Percentiles rank a stretch among this genome's conserved stretches.
Evolutionary conservation across 495 filamentous ascomycete genomes (phyloP).

Genomic region (Penicillium fimorum): DNA sequence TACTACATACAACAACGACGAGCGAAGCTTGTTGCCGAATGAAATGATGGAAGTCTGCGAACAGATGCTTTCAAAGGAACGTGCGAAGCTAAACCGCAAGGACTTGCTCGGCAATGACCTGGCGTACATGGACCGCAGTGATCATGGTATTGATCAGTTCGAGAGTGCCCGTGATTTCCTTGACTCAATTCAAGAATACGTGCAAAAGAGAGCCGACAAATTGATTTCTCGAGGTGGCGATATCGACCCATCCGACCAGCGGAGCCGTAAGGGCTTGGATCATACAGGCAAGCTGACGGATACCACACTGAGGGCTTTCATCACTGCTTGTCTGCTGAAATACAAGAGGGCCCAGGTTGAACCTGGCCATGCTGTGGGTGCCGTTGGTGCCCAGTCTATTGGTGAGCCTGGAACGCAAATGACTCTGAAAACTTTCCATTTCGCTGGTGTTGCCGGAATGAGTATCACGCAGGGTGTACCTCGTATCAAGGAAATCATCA

Average conservation of each 20-base stretch:
- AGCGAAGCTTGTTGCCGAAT: slow-evolving; percentile 65
- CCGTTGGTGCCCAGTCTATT: slow-evolving; percentile 95
- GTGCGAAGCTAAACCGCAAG: slow-evolving; percentile 61
- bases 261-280: slow-evolving; percentile 51
- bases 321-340: slow-evolving; percentile 79
- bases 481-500: slow-evolving; percentile 99
- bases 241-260: slow-evolving; percentile 39
- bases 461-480: slow-evolving; percentile 98
- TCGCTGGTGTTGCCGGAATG: slow-evolving; percentile 98
- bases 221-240: slow-evolving; percentile 47
- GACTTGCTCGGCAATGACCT: slow-evolving; percentile 51
- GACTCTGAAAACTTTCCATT: slow-evolving; percentile 99
- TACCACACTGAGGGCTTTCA: slow-evolving; percentile 68
- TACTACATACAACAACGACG: slow-evolving; percentile 74
- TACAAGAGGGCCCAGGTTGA: slow-evolving; percentile 88
- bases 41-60: slow-evolving; percentile 68
- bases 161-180: slow-evolving; percentile 85
- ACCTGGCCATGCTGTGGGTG: slow-evolving; percentile 95
- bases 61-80: slow-evolving; percentile 61
- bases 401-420: slow-evolving; percentile 98
- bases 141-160: slow-evolving; percentile 72
- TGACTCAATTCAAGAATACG: slow-evolving; percentile 67
- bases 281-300: slow-evolving; percentile 79
- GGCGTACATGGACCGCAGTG: slow-evolving; percentile 61
- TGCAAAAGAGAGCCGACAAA: slow-evolving; percentile 55